Base-by-base conservation (phyloP, 495 filamentous ascomycete genomes). In the Penicillium verhagenii region DNA sequence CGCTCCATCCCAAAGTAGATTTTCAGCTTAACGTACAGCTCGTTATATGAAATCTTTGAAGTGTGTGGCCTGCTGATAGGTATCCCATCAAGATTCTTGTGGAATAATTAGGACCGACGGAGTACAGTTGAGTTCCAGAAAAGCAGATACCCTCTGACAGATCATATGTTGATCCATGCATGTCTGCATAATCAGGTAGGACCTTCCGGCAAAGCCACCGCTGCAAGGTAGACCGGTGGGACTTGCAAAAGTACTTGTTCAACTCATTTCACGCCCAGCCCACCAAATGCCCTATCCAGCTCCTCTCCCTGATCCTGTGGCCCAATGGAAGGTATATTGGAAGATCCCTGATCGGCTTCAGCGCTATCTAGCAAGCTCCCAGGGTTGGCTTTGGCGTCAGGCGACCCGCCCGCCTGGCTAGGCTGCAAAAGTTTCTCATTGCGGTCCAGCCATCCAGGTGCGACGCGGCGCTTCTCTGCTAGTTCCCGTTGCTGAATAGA, bases 361-460 rank as follows among this genome's bases (percentile, higher is more conserved):
- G 71, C 65, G 43, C 72, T 72, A 57, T 78, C 78, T 57, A 79
- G 68, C 25, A 81, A 62, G 59, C 74, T 82, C 37, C 58, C 65
- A 60, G 63, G 65, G 48, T 75, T 50, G n/a, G 57, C 61, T 13
- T 50, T 46, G 1, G 50, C 18, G 3, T 42, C 50, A 9, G 54
- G 54, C 6, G 57, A 61, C 14, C 24, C 29, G 29, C 31, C 39
- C 42, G 67, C 53, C 28, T 65, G 60, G 39, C 56, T 71, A 4
- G 94, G 94, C 73, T 92, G 84, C 43, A 98, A 69, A 50, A 98
- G 72, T 61, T 89, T 82, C 66, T 89, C 86, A 24, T 96, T 90
- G 31, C 90, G 87, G 68, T 98, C 94, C 62, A 98, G 72, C 89
- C 93, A 98, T 1, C 94, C 94, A 14, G 94, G 94, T 37, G 94